phyloP scores from a whole-genome alignment of 2,329 filamentous ascomycete species.

The Penicillium sp. region DNA sequence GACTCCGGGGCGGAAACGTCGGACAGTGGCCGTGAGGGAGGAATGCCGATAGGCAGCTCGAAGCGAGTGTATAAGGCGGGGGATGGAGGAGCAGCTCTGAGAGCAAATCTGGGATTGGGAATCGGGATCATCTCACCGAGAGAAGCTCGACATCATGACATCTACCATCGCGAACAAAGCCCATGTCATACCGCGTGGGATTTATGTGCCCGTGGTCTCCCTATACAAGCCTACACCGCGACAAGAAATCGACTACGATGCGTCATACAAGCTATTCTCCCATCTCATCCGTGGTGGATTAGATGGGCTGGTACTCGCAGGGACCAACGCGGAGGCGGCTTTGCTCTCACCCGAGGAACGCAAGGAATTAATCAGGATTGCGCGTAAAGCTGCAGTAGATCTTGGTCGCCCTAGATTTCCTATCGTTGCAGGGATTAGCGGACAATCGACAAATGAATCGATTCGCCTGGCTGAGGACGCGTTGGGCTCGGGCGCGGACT shows the following conservation, averaged over 20 bases:
- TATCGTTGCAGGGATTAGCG: slow-evolving; percentile 48
- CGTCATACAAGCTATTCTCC: slow-evolving; percentile 50
- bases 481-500: slow-evolving; percentile 43
- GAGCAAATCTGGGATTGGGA: neutral
- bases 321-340: slow-evolving; percentile 54
- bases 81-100: neutral
- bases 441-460: slow-evolving; percentile 46
- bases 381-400: slow-evolving; percentile 41
- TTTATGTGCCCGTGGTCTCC: slow-evolving; percentile 55
- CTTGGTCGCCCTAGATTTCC: slow-evolving; percentile 40
- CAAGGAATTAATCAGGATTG: slow-evolving; percentile 46
- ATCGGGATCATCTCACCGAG: neutral
- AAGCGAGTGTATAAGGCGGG: slow-evolving; percentile 9
- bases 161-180: slow-evolving; percentile 42
- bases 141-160: slow-evolving; percentile 19
- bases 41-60: neutral
- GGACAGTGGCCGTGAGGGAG: slow-evolving; percentile 14
- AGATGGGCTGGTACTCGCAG: slow-evolving; percentile 51
- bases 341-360: slow-evolving; percentile 49
- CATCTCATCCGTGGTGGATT: slow-evolving; percentile 50
- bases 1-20: slow-evolving; percentile 20
- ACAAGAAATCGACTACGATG: slow-evolving; percentile 51
- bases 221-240: slow-evolving; percentile 47
- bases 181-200: slow-evolving; percentile 47
- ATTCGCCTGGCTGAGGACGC: slow-evolving; percentile 48